These are phyloP conservation scores for Prunus yedoensis DNA, from an alignment of 331 rosid genomes.

Conservation along the genomic window DNA sequence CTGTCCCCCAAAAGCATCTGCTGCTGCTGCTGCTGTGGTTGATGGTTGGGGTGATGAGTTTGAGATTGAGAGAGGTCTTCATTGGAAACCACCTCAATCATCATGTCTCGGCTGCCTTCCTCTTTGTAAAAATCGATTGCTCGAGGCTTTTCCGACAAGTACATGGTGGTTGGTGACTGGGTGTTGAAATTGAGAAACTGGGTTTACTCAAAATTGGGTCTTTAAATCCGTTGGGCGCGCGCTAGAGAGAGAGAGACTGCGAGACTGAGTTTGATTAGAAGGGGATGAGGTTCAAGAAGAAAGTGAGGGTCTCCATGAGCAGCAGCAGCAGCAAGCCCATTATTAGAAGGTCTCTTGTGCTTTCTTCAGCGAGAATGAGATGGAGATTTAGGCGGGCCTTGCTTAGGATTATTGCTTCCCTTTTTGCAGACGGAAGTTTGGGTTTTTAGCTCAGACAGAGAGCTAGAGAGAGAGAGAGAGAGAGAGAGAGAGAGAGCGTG, in stretches of 20 bases:
- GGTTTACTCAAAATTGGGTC: neutral
- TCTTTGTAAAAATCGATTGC: slow-evolving; percentile 73
- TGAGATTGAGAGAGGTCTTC: slow-evolving; percentile 25
- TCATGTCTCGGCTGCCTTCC: slow-evolving; percentile 62
- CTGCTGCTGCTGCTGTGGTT: neutral
- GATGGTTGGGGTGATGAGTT: slow-evolving; percentile 23
- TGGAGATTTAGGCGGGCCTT: too few species aligned
- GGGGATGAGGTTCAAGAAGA: neutral
- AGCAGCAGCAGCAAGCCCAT: slow-evolving; percentile 17
- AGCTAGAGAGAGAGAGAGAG: neutral
- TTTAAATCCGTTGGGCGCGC: too few species aligned
- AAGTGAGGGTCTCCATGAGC: neutral
- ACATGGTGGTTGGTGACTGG: slow-evolving; percentile 39
- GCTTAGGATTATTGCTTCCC: neutral
- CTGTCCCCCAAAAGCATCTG: slow-evolving; percentile 66
- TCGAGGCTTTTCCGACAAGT: slow-evolving; percentile 68
- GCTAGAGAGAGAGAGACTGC: neutral
- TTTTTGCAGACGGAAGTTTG: too few species aligned
- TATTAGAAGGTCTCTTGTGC: neutral
- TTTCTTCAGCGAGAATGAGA: too few species aligned
- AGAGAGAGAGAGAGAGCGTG: slow-evolving; percentile 11
- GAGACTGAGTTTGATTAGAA: neutral
- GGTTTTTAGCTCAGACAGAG: neutral
- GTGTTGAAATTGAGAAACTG: neutral
- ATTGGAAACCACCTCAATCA: slow-evolving; percentile 72